Evolutionary conservation across 176 grass and related monocot genomes (phyloP).

Genomic region (Phragmites australis): DNA sequence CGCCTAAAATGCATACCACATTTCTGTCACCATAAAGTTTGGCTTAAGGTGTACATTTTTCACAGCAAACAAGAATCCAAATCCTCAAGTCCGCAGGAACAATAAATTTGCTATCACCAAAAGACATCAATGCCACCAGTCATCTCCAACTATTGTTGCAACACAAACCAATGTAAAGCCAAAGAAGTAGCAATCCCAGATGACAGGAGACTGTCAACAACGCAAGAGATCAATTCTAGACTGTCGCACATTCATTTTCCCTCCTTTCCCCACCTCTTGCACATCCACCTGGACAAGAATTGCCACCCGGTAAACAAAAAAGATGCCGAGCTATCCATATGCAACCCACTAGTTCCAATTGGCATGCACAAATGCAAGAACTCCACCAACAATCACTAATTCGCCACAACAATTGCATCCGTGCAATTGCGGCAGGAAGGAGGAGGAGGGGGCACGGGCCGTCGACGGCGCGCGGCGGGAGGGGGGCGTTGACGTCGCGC

Average conservation of each 20-base stretch:
- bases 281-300: background rate
- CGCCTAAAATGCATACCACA: background rate
- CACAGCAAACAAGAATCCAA: background rate
- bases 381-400: background rate
- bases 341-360: background rate
- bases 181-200: background rate
- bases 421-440: too few species aligned
- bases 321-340: background rate
- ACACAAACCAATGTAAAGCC: background rate
- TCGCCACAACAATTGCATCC: background rate
- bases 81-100: background rate
- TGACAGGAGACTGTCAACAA: background rate
- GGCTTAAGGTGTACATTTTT: background rate
- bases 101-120: background rate
- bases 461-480: too few species aligned
- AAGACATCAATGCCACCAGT: background rate
- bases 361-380: background rate
- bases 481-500: too few species aligned
- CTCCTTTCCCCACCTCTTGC: background rate
- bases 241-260: background rate
- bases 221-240: background rate
- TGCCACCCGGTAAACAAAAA: background rate
- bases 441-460: too few species aligned
- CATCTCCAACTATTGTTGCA: background rate
- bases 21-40: background rate